Percentiles rank a stretch among this genome's conserved stretches.
These are phyloP conservation scores for Lachnellula willkommii DNA, from an alignment of 2,329 filamentous ascomycete genomes.

Conservation along the genomic window DNA sequence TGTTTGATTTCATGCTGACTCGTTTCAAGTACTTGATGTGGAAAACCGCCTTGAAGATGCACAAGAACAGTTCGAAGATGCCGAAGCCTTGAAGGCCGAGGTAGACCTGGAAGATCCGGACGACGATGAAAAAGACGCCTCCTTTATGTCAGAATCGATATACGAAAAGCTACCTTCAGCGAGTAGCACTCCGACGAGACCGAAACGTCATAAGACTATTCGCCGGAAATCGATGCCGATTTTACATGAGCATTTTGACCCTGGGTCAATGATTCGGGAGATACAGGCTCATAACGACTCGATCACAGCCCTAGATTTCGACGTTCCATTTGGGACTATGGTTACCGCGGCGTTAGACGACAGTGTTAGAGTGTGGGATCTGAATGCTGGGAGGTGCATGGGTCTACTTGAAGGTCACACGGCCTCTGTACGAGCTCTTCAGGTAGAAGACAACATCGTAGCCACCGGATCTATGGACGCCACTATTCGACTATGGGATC, in stretches of 20 bases:
- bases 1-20: constrained; percentile 9
- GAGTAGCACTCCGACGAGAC: constrained; percentile 44
- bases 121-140: constrained; percentile 40
- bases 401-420: constrained; percentile 89
- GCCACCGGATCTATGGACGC: constrained; percentile 94
- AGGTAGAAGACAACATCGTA: constrained; percentile 92
- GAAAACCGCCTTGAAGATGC: constrained; percentile 58
- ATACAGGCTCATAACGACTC: constrained; percentile 82
- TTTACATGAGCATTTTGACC: constrained; percentile 89
- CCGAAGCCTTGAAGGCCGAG: constrained; percentile 50
- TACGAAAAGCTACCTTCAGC: constrained; percentile 79
- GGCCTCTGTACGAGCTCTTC: constrained; percentile 84
- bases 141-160: constrained; percentile 97
- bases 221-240: constrained; percentile 86
- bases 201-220: constrained; percentile 51
- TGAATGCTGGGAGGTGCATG: constrained; percentile 88
- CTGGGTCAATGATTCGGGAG: constrained; percentile 82
- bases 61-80: constrained; percentile 54
- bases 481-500: constrained; percentile 89
- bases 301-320: constrained; percentile 90
- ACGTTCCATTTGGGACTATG: constrained; percentile 93
- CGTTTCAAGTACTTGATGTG: constrained; percentile 51
- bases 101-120: constrained; percentile 43
- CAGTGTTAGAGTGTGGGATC: constrained; percentile 90
- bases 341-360: constrained; percentile 90